Evolutionary conservation across 805 yeast genomes (phyloP), one percentile per base, ranked within the genome.

Genomic region (Metschnikowia hibisci): DNA sequence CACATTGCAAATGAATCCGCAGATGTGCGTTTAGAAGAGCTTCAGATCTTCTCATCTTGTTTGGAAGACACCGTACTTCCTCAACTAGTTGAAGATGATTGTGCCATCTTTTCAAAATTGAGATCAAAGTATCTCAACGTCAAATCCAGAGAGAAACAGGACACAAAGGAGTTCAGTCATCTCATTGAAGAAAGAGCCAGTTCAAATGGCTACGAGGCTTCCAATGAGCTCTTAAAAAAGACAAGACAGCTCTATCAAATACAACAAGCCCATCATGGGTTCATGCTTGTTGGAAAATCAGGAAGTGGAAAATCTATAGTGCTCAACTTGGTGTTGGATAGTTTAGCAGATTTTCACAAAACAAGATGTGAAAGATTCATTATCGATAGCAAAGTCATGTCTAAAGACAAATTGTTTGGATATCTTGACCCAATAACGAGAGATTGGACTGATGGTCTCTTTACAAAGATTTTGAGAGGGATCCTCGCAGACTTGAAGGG

Each of bases 381-480:
- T 1, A 74, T 91, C 35, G 95, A 90, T 58, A 82, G 96, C 1
- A 89, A 90, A 54, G 85, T 85, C 0, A 49, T 87, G 44, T 60
- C 78, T 0, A 91, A 90, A 54, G 78, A 73, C 3, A 66, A 71
- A 0, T 62, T 91, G 2, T 87, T 76, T 58, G 98, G 98, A 1
- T 52, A 63, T 2, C 60, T 90, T 28, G 95, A 90, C 51, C 62
- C 74, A 1, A 73, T 87, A 0, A 89, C 97, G 0, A 66, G 96
- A 25, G 97, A 91, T 41, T 91, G 97, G 97, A 77, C 76, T 1
- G 98, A 91, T 63, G 98, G 98, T 5, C 56, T 90, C 8, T 74
- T 90, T 40, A 86, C 96, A 0, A 61, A 77, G 8, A 72, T 83
- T 6, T 54, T 91, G 33, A 67, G 98, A 48, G 70, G 67, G 40